Conservation (phyloP, 2,329 filamentous ascomycete species). For the Cladosporium oxysporum region DNA sequence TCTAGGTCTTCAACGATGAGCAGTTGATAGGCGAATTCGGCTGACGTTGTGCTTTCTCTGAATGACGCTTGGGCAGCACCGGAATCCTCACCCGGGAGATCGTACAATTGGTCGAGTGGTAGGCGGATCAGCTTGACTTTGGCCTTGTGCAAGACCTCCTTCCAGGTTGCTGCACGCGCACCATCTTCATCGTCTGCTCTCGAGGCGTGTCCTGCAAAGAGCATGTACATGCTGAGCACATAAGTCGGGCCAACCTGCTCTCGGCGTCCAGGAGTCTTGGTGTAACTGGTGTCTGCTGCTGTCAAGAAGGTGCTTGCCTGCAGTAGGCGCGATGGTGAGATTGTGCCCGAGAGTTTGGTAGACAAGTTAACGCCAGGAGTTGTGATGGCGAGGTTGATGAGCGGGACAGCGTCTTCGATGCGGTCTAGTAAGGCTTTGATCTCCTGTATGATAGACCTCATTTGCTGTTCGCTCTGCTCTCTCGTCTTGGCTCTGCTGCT, state of each 20-base stretch:
- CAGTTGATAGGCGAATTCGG: conserved; percentile 78
- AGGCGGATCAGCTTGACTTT: conserved; percentile 76
- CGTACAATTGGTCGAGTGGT: conserved; percentile 57
- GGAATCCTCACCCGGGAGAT: conserved; percentile 39
- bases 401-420: conserved; percentile 87
- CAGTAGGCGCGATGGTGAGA: conserved; percentile 85
- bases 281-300: conserved; percentile 81
- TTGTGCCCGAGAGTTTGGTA: conserved; percentile 73
- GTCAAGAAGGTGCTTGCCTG: conserved; percentile 92
- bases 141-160: conserved; percentile 94
- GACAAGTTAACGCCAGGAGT: conserved; percentile 88
- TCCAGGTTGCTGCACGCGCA: conserved; percentile 76
- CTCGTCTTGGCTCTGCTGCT: conserved; percentile 52
- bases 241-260: conserved; percentile 88
- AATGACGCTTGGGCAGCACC: conserved; percentile 28
- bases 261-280: conserved; percentile 60
- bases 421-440: conserved; percentile 73
- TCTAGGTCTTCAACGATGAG: conserved; percentile 81
- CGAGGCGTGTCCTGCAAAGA: conserved; percentile 77
- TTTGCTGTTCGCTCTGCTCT: conserved; percentile 62
- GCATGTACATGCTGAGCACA: conserved; percentile 87
- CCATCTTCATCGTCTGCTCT: conserved; percentile 58
- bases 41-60: conserved; percentile 30
- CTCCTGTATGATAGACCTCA: conserved; percentile 69
- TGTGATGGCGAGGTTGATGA: conserved; percentile 91